Evolutionary conservation across 2,329 filamentous ascomycete genomes (phyloP).

Genomic region (Cladosporium sp.): DNA sequence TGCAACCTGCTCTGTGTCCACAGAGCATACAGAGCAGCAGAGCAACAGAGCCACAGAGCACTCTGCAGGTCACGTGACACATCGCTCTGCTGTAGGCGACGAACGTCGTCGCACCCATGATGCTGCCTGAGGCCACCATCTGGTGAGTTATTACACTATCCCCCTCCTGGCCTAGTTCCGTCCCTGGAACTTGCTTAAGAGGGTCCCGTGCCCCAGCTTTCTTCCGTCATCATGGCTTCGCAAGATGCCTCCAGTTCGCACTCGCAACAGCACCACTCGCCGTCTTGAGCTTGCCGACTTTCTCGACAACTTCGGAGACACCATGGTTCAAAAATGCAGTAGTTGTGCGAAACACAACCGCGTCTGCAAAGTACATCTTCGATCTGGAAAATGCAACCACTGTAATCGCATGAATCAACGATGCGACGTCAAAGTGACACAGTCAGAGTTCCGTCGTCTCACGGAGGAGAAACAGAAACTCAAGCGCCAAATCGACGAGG

Average conservation of each 20-base stretch:
- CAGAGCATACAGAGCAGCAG: no score
- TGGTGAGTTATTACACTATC: background rate
- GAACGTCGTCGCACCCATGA: no score
- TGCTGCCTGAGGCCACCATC: no score
- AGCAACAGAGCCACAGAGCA: background rate
- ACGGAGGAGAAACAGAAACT: background rate
- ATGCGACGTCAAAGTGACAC: background rate
- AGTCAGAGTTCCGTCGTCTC: background rate
- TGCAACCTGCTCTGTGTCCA: no score
- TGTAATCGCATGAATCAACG: background rate
- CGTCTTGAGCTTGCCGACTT: background rate
- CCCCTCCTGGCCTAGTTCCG: background rate
- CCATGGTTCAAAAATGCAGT: background rate
- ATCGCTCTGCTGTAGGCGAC: no score
- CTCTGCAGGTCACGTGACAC: background rate
- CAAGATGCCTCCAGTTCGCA: background rate
- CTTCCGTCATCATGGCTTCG: background rate
- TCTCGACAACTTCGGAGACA: background rate
- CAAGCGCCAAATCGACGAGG: background rate
- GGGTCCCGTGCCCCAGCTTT: background rate
- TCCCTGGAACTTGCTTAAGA: background rate
- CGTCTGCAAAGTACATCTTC: background rate
- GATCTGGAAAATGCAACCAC: background rate
- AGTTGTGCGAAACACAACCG: background rate
- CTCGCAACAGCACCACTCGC: background rate